Percentiles rank a stretch among this genome's conserved stretches.
Evolutionary conservation across 1,284 basidiomycete genomes (phyloP).

Genomic region (Leccinum subatratum): DNA sequence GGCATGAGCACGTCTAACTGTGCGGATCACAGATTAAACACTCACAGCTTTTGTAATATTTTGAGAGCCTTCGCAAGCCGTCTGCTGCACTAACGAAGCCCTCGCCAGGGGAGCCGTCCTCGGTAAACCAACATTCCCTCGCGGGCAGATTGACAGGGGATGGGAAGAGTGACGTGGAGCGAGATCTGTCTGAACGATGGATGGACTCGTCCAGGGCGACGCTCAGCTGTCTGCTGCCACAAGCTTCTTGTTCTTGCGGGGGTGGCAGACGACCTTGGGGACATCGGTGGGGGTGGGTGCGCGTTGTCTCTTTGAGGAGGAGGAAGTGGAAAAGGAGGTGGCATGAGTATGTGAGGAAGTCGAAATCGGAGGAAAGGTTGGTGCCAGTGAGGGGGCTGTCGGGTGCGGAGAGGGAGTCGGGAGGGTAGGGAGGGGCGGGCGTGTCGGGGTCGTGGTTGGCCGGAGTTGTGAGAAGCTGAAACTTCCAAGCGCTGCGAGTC

Average conservation of each 20-base stretch:
- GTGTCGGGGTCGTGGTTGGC: constrained; percentile 3
- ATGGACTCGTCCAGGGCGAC: constrained; percentile 30
- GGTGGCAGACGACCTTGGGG: constrained; percentile 5
- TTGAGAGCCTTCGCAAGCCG: constrained; percentile 55
- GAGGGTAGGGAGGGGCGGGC: constrained; percentile 15
- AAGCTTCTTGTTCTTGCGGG: constrained; percentile 27
- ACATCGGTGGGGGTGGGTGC: constrained; percentile 13
- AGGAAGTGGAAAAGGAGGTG: constrained; percentile 26
- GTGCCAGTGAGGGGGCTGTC: constrained; percentile 30
- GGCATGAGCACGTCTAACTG: not conserved
- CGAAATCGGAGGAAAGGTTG: constrained; percentile 21
- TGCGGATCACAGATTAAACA: constrained; percentile 12
- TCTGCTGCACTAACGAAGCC: constrained; percentile 55
- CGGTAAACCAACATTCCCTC: constrained; percentile 46
- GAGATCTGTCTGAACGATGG: constrained; percentile 31
- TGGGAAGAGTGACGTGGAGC: constrained; percentile 34
- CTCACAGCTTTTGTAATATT: constrained; percentile 64
- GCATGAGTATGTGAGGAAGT: constrained; percentile 19
- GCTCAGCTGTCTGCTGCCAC: constrained; percentile 24
- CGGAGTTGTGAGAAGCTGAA: constrained; percentile 8
- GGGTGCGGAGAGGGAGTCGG: constrained; percentile 18
- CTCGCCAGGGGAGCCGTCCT: constrained; percentile 48
- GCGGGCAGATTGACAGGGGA: not conserved
- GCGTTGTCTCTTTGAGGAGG: constrained; percentile 28
- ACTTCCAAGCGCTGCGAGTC: constrained; percentile 28